A percentile compares a stretch with the other conserved stretches of the same genome.
Conservation (phyloP, 2,329 filamentous ascomycete genomes). For the Cladophialophora psammophila region DNA sequence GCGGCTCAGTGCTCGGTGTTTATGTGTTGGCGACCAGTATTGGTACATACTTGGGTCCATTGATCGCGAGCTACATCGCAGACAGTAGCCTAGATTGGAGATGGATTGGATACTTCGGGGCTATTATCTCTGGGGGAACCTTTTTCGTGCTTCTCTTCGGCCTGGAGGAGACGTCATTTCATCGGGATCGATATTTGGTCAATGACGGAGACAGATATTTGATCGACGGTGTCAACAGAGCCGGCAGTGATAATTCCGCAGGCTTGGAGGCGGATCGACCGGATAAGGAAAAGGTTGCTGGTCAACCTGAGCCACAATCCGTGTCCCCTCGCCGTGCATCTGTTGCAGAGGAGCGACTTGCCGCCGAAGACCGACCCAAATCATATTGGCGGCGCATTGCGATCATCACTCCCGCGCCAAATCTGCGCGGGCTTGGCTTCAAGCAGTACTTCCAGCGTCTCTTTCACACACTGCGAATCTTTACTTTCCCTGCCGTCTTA, state of each 20-base stretch:
- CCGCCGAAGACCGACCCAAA: conserved; percentile 47
- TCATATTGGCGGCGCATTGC: conserved; percentile 64
- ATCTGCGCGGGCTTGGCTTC: conserved; percentile 61
- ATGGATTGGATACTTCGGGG: conserved; percentile 62
- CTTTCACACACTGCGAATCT: conserved; percentile 64
- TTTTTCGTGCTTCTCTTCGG: conserved; percentile 60
- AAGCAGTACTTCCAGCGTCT: conserved; percentile 63
- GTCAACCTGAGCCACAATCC: conserved; percentile 12
- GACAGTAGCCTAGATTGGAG: conserved; percentile 59
- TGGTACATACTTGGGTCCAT: conserved; percentile 63
- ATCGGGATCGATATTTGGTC: conserved; percentile 32
- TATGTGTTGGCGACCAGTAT: conserved; percentile 65
- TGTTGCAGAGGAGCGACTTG: conserved; percentile 29
- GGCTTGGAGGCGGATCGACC: neutral
- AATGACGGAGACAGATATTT: conserved; percentile 34
- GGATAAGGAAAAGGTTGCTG: conserved; percentile 25
- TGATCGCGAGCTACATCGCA: conserved; percentile 61
- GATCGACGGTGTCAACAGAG: conserved; percentile 31
- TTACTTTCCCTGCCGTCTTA: conserved; percentile 64
- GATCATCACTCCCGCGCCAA: conserved; percentile 63
- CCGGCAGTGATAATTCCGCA: conserved; percentile 22
- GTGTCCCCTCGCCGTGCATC: conserved; percentile 3
- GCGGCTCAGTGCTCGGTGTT: conserved; percentile 61
- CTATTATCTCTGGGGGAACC: conserved; percentile 58
- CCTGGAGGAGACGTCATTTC: conserved; percentile 58